Evolutionary conservation across 768 basidiomycete genomes (phyloP), one percentile per base, ranked within the genome.

Genomic region (Tylopilus balloui): DNA sequence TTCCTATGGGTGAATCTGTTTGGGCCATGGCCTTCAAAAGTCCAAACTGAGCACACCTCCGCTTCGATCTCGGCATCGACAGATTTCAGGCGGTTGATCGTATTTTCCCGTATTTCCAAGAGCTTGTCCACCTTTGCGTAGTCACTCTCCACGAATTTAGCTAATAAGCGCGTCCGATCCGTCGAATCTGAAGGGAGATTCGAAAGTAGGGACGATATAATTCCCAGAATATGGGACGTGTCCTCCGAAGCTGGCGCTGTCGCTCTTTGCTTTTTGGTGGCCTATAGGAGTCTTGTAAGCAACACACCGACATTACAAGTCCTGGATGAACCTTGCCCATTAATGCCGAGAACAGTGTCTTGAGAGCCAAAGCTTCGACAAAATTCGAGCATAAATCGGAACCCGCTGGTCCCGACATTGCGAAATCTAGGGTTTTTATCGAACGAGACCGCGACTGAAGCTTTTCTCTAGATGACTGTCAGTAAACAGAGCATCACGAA

Each of bases 121-220:
- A 99, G 72, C 58, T 94, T 90, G 65, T 98, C 96, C 8, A 90
- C 82, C 66, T 99, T 98, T 64, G 94, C 92, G 61, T 96, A 99
- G 45, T 86, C 81, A 23, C 71, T 77, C 67, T 98, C 95, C 13
- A 96, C 92, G 58, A 98, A 99, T 69, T 99, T 99, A 6, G 91
- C 75, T 14, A 99, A 71, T 15, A 98, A 71, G 12, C 96, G 83
- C 45, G 88, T 81, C 15, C 91, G 83, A 24, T 79, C 74, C 0
- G 82, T 76, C 6, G 92, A 88, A 47, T 94, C 92, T 2, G 92
- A 92, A 5, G 85, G 77, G 9, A 97, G 80, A 57, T 89, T 92
- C 8, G 87, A 86, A 56, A 92, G 81, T 21, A 98, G 75, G 0
- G 95, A 96, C 2, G 88, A 86, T 25, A 90, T 78, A 50, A 95